Conservation (phyloP, 2,329 filamentous ascomycete genomes). For the Ilyonectria destructans region DNA sequence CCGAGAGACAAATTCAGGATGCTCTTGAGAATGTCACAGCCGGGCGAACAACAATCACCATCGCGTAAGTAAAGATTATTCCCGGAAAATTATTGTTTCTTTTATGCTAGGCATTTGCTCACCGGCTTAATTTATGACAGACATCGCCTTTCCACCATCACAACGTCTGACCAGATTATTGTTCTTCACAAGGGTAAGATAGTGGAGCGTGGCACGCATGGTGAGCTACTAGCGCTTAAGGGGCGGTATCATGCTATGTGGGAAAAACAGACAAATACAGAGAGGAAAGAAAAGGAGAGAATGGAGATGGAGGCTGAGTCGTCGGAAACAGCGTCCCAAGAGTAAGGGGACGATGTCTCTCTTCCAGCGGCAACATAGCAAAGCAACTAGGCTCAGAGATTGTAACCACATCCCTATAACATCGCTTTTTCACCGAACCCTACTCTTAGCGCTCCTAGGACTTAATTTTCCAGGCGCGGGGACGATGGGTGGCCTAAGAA, state of each 20-base stretch:
- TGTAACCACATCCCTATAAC: no score
- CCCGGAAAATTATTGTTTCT: no score
- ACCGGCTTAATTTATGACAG: constrained; percentile 46
- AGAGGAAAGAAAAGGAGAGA: constrained; percentile 55
- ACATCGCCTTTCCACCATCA: constrained; percentile 73
- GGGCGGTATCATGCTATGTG: constrained; percentile 70
- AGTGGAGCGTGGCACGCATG: constrained; percentile 67
- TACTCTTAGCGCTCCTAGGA: no score
- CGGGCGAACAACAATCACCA: constrained; percentile 68
- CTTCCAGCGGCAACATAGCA: no score
- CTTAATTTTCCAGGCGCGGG: no score
- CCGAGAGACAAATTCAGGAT: constrained; percentile 72
- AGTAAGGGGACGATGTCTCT: neutral
- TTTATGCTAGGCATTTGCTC: neutral
- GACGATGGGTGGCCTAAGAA: no score
- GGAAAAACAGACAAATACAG: constrained; percentile 65
- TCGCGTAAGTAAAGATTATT: constrained; percentile 57
- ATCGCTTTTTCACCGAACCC: no score
- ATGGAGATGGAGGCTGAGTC: constrained; percentile 48
- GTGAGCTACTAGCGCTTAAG: constrained; percentile 60
- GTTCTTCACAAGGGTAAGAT: constrained; percentile 69
- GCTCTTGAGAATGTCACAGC: constrained; percentile 64
- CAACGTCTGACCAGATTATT: constrained; percentile 69
- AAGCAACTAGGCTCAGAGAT: no score
- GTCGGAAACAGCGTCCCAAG: constrained; percentile 12